Evolutionary conservation across 2,329 filamentous ascomycete genomes (phyloP).

Genomic region (Fusarium incarnatum): DNA sequence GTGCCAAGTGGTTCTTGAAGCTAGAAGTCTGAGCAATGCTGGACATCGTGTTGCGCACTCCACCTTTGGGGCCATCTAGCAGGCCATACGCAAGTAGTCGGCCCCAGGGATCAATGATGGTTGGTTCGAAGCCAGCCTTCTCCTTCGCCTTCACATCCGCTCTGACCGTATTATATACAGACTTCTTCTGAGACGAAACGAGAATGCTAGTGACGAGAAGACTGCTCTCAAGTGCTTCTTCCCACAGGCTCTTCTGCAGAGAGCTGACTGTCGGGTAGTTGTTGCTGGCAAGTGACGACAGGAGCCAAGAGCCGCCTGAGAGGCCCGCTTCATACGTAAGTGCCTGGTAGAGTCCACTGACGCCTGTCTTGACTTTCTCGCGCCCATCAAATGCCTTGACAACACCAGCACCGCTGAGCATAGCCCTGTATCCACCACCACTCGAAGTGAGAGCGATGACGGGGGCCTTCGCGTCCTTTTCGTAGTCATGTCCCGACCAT

Average conservation of each 20-base stretch:
- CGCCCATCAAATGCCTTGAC: conserved; percentile 10
- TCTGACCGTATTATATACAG: conserved; percentile 1
- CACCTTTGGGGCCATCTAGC: not conserved
- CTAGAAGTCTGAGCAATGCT: conserved; percentile 4
- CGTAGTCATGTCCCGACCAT: not conserved
- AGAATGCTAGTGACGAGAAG: conserved; percentile 15
- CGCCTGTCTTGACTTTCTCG: conserved; percentile 9
- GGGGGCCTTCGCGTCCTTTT: not conserved
- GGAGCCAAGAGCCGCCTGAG: conserved; percentile 11
- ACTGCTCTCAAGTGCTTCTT: conserved; percentile 5
- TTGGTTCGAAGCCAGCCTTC: conserved; percentile 7
- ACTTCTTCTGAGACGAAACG: not conserved
- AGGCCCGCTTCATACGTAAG: conserved; percentile 7
- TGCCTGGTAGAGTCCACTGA: conserved; percentile 16
- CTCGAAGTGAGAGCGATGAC: conserved; percentile 11
- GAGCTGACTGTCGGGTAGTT: conserved; percentile 7
- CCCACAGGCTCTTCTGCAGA: not conserved
- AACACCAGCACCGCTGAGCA: conserved; percentile 16
- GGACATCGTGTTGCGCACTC: conserved; percentile 1
- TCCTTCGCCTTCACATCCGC: conserved; percentile 6
- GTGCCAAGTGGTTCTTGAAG: not conserved
- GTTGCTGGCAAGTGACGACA: not conserved
- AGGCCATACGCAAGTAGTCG: conserved; percentile 7
- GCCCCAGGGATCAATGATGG: conserved; percentile 18
- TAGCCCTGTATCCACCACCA: conserved; percentile 13